Evolutionary conservation across 768 basidiomycete genomes (phyloP).

Genomic region (Mycena rosella): DNA sequence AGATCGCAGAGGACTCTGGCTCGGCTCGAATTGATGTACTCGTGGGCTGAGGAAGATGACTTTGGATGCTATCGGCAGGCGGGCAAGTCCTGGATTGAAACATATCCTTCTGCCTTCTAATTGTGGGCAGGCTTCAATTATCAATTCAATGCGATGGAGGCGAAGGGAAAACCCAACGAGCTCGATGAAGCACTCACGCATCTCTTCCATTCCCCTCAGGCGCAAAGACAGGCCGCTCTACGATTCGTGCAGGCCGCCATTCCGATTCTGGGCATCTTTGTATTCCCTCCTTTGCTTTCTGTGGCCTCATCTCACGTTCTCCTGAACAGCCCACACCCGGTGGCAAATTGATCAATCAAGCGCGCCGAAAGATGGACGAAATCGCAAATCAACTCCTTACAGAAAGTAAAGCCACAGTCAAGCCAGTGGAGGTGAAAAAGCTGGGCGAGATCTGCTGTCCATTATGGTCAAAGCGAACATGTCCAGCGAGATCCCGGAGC

Average conservation of each 20-base stretch:
- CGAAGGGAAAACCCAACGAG: no score
- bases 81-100: neutral
- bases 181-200: no score
- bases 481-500: conserved; percentile 58
- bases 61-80: neutral
- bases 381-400: conserved; percentile 37
- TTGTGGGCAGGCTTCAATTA: no score
- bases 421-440: conserved; percentile 34
- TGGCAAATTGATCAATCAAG: no score
- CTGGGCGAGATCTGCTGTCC: conserved; percentile 56
- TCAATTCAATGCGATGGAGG: neutral
- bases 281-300: neutral
- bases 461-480: conserved; percentile 65
- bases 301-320: neutral
- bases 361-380: no score
- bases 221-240: no score
- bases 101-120: neutral
- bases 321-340: no score
- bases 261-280: no score
- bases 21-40: neutral
- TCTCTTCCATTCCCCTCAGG: no score
- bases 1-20: neutral
- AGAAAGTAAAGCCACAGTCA: conserved; percentile 54
- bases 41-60: neutral
- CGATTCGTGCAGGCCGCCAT: no score